phyloP scores from a whole-genome alignment of 805 yeast genomes.

The Spathaspora gorwiae region DNA sequence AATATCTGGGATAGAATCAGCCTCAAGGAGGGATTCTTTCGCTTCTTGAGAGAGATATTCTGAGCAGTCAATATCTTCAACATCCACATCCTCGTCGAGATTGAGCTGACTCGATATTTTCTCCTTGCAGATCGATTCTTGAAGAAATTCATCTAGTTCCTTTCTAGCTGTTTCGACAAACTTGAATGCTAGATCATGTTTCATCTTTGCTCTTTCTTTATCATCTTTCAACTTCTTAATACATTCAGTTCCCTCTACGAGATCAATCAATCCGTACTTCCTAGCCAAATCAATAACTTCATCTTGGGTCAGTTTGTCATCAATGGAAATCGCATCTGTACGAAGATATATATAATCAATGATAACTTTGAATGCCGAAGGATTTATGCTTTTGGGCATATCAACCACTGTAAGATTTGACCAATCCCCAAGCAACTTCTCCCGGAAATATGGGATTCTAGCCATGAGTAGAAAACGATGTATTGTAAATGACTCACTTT shows the following conservation, averaged over 20 bases:
- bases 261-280: conserved; percentile 28
- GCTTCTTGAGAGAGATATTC: conserved; percentile 14
- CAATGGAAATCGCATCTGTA: conserved; percentile 25
- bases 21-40: conserved; percentile 18
- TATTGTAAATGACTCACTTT: conserved; percentile 12
- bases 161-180: conserved; percentile 32
- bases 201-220: conserved; percentile 22
- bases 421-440: conserved; percentile 21
- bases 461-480: conserved; percentile 34
- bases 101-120: conserved; percentile 9
- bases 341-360: conserved; percentile 29
- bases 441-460: conserved; percentile 22
- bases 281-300: conserved; percentile 27
- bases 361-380: conserved; percentile 17
- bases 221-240: conserved; percentile 17
- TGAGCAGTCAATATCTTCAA: conserved; percentile 25
- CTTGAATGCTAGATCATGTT: conserved; percentile 25
- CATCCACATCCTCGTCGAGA: conserved; percentile 21
- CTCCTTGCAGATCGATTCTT: conserved; percentile 16
- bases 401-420: conserved; percentile 10
- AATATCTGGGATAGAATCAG: conserved; percentile 42
- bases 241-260: conserved; percentile 30
- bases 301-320: conserved; percentile 11
- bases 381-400: conserved; percentile 13
- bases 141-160: conserved; percentile 28